Percentiles rank a stretch among this genome's conserved stretches.
Evolutionary conservation across 192 early-diverging fungal genomes (phyloP).

Genomic region (Umbelopsis sp.): DNA sequence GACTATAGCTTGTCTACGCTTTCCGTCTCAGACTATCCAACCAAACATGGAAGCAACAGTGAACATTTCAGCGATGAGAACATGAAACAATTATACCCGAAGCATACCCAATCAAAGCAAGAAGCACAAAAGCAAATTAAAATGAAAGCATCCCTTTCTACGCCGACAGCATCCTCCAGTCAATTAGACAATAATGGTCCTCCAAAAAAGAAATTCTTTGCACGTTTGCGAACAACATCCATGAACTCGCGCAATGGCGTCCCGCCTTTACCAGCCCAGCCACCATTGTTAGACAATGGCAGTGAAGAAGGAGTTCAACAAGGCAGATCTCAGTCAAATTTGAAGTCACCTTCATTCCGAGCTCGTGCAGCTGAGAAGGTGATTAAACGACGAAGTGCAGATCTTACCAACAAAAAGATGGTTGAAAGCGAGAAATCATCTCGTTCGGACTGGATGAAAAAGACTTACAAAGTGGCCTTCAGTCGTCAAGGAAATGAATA

Average conservation of each 20-base stretch:
- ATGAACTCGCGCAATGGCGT: slow-evolving; percentile 1
- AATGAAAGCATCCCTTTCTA: slow-evolving; percentile 17
- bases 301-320: background rate
- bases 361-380: slow-evolving; percentile 14
- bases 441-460: background rate
- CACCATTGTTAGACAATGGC: background rate
- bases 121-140: background rate
- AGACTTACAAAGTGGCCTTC: slow-evolving; percentile 12
- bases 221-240: slow-evolving; percentile 7
- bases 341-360: slow-evolving; percentile 1
- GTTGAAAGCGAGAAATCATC: background rate
- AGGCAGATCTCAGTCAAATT: background rate
- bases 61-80: background rate
- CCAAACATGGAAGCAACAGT: background rate
- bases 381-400: background rate
- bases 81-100: background rate
- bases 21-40: no score
- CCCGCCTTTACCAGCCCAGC: background rate
- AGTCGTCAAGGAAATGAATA: slow-evolving; percentile 7
- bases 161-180: slow-evolving; percentile 9
- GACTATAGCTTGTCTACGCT: no score
- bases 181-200: background rate
- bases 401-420: background rate
- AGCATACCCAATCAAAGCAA: background rate
- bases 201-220: slow-evolving; percentile 12